phyloP scores from a whole-genome alignment of 257 asterid species.

The Solanum lycopersicoides region DNA sequence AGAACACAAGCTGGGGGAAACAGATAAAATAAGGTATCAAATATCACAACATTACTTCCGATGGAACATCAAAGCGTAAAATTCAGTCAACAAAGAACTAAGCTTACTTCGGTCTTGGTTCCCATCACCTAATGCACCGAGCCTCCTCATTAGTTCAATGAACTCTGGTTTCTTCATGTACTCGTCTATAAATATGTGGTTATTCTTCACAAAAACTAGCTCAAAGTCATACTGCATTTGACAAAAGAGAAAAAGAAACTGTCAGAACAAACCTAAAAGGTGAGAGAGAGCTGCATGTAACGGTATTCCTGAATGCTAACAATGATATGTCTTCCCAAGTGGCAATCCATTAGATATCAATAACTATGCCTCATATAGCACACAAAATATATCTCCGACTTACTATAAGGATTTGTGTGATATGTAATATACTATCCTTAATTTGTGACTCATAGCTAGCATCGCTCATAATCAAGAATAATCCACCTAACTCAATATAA shows the following conservation, averaged over 20 bases:
- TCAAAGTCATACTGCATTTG: constrained; percentile 67
- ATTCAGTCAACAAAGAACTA: background rate
- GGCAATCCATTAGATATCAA: background rate
- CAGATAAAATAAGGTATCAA: background rate
- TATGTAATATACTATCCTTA: background rate
- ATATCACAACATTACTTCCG: background rate
- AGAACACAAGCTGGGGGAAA: background rate
- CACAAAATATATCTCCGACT: background rate
- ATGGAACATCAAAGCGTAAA: background rate
- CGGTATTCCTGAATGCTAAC: background rate
- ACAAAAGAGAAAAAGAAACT: background rate
- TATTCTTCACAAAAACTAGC: constrained; percentile 70
- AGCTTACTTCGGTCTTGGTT: constrained; percentile 67
- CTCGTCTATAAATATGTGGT: constrained; percentile 70
- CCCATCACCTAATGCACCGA: constrained; percentile 92
- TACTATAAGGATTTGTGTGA: background rate
- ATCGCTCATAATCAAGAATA: background rate
- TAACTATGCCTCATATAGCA: background rate
- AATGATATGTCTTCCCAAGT: background rate
- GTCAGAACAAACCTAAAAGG: background rate
- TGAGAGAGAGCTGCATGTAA: background rate
- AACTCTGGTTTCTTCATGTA: constrained; percentile 74
- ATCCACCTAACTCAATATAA: background rate
- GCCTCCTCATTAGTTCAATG: constrained; percentile 85
- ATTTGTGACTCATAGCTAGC: background rate